phyloP scores from a whole-genome alignment of 2,329 filamentous ascomycete species.

The Aspergillus tamarii region DNA sequence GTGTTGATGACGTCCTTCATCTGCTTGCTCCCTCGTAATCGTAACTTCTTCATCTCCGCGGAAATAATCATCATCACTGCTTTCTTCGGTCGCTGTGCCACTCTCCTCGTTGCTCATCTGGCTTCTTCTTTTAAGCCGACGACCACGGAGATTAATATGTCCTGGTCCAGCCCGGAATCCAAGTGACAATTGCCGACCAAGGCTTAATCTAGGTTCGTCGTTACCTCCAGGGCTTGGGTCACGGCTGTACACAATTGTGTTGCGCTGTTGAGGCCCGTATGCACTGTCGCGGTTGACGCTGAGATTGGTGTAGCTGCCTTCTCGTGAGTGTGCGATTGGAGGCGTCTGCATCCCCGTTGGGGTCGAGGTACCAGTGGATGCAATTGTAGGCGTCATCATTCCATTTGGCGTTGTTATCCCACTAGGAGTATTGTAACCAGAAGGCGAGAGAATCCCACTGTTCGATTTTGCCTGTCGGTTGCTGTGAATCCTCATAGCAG shows the following conservation, averaged over 20 bases:
- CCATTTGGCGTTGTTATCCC: conserved; percentile 34
- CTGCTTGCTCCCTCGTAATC: conserved; percentile 37
- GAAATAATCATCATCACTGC: conserved; percentile 43
- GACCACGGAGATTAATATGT: conserved; percentile 35
- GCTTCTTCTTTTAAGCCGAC: conserved; percentile 30
- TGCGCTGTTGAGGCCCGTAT: conserved; percentile 42
- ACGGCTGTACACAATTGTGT: conserved; percentile 44
- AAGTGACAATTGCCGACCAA: conserved; percentile 43
- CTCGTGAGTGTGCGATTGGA: conserved; percentile 34
- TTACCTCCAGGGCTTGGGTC: conserved; percentile 38
- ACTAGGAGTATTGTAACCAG: conserved; percentile 48
- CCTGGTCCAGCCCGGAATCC: conserved; percentile 46
- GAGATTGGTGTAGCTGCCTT: conserved; percentile 32
- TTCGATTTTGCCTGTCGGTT: conserved; percentile 44
- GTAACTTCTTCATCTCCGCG: conserved; percentile 45
- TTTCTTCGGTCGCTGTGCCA: conserved; percentile 35
- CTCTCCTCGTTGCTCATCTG: conserved; percentile 34
- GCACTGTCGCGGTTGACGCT: conserved; percentile 36
- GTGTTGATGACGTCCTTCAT: conserved; percentile 32
- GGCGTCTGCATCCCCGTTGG: conserved; percentile 40
- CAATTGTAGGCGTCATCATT: conserved; percentile 25
- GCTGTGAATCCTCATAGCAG: conserved; percentile 61
- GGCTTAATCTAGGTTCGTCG: conserved; percentile 33
- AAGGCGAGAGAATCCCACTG: conserved; percentile 38
- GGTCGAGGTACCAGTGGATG: conserved; percentile 29